phyloP scores from a whole-genome alignment of 768 basidiomycete genomes.

The Serendipita sp. region DNA sequence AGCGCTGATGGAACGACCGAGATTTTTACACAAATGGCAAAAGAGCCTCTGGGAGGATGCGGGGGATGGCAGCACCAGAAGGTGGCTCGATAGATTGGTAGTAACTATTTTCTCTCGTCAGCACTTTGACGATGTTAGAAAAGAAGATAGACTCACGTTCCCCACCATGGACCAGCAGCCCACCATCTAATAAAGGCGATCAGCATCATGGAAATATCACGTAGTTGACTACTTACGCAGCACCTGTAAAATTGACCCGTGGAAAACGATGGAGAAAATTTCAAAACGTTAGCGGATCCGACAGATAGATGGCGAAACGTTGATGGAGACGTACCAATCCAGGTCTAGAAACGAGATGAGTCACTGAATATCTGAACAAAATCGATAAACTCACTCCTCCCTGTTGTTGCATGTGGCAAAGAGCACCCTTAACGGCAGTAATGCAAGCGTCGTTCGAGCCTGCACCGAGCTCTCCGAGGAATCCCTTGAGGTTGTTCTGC shows the following conservation, averaged over 20 bases:
- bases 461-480: slow-evolving; percentile 14
- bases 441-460: slow-evolving; percentile 19
- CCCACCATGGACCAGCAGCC: slow-evolving; percentile 42
- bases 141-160: slow-evolving; percentile 6
- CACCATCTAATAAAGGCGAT: slow-evolving; percentile 26
- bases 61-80: slow-evolving; percentile 33
- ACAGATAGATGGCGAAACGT: neutral
- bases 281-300: neutral
- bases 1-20: neutral
- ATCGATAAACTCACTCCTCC: slow-evolving; percentile 17
- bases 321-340: neutral
- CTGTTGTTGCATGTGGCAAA: slow-evolving; percentile 41
- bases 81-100: slow-evolving; percentile 27
- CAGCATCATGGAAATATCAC: neutral
- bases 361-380: neutral
- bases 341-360: neutral
- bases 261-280: neutral
- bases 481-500: neutral
- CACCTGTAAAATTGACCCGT: neutral
- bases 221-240: neutral
- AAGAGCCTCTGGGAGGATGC: slow-evolving; percentile 38
- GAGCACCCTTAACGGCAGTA: slow-evolving; percentile 33
- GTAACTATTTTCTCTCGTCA: neutral
- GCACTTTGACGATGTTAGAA: neutral
- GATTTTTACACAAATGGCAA: slow-evolving; percentile 31